Conservation (phyloP, 495 filamentous ascomycete genomes). For the Xylaria cubensis region DNA sequence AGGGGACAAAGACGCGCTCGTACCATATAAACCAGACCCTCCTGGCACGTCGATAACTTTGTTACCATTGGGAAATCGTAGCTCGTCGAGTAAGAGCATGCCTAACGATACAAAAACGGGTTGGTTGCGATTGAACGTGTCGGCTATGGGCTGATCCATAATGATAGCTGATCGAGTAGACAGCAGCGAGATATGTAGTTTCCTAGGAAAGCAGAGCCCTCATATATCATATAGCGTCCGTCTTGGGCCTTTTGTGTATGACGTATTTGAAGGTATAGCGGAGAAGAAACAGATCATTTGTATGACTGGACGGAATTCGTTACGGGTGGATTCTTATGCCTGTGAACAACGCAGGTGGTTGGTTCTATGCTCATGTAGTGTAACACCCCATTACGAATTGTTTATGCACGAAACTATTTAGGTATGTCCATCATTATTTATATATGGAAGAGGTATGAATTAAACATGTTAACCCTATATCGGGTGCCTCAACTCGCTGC, state of each 20-base stretch:
- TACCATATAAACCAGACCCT: conserved; percentile 49
- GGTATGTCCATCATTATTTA: neutral
- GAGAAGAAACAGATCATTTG: neutral
- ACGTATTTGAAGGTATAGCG: neutral
- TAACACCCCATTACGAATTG: neutral
- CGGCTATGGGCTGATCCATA: neutral
- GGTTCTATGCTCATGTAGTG: neutral
- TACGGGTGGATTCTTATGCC: neutral
- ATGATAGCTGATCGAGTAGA: neutral
- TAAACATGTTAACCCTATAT: neutral
- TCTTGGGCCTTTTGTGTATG: neutral
- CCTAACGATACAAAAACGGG: conserved; percentile 37
- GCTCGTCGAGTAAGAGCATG: conserved; percentile 47
- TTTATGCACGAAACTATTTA: neutral
- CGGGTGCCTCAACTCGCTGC: neutral
- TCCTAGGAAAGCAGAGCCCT: neutral
- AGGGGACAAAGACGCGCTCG: conserved; percentile 40
- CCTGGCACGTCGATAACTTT: conserved; percentile 44
- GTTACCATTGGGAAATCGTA: conserved; percentile 34
- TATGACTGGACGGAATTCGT: neutral
- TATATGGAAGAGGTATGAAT: neutral
- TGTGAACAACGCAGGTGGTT: neutral
- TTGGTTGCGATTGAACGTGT: neutral
- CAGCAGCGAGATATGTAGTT: neutral
- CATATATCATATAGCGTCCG: neutral